phyloP scores from a whole-genome alignment of 1,139 yeast species.

The Kazachstania sp. region DNA sequence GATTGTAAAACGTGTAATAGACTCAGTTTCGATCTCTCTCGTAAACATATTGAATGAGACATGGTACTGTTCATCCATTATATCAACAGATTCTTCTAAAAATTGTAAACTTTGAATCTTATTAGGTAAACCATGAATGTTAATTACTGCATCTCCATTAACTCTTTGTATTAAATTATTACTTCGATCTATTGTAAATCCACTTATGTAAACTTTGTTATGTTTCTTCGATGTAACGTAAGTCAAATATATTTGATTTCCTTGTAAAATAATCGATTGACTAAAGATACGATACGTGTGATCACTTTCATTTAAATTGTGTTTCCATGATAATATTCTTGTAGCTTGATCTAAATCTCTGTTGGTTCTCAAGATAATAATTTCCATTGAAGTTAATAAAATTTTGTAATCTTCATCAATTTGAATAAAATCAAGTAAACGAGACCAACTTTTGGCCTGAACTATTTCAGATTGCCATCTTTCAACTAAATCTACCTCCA shows the following conservation, averaged over 20 bases:
- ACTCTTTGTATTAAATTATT: slow-evolving; percentile 13
- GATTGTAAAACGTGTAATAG: slow-evolving; percentile 3
- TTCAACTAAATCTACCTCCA: slow-evolving; percentile 29
- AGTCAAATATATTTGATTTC: slow-evolving; percentile 10
- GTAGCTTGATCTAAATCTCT: slow-evolving; percentile 13
- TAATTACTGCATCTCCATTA: slow-evolving; percentile 14
- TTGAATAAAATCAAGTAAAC: slow-evolving; percentile 39
- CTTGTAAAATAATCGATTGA: slow-evolving; percentile 9
- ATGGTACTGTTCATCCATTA: not conserved
- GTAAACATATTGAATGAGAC: slow-evolving; percentile 6
- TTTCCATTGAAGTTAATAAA: slow-evolving; percentile 53
- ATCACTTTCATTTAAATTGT: slow-evolving; percentile 48
- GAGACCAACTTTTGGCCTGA: slow-evolving; percentile 52
- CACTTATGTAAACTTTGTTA: slow-evolving; percentile 17
- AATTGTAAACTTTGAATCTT: slow-evolving; percentile 10
- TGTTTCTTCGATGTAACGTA: slow-evolving; percentile 20
- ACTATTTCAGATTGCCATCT: slow-evolving; percentile 33
- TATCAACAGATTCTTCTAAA: slow-evolving; percentile 1
- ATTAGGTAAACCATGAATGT: slow-evolving; percentile 9
- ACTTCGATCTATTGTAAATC: slow-evolving; percentile 12
- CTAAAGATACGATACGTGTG: slow-evolving; percentile 43
- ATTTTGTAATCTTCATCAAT: slow-evolving; percentile 33
- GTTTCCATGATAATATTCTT: slow-evolving; percentile 62
- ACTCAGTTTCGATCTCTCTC: slow-evolving; percentile 4
- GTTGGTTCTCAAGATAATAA: slow-evolving; percentile 40